phyloP scores from a whole-genome alignment of 2,329 filamentous ascomycete species.

The Clarireedia hainanense region DNA sequence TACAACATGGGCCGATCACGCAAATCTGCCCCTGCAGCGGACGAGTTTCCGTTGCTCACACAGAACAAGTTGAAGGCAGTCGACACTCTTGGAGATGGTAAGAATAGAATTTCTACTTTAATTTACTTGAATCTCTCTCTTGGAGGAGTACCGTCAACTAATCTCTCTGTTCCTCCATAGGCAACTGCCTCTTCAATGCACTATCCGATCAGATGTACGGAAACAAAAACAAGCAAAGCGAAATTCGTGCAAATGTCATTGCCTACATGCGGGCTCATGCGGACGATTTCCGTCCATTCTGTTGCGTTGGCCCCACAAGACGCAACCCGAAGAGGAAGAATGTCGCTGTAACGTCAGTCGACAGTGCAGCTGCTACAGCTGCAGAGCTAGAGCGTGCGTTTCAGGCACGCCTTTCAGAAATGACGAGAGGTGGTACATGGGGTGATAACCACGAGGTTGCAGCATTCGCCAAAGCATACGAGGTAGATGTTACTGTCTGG shows the following conservation, averaged over 20 bases:
- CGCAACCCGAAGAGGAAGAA: conserved; percentile 29
- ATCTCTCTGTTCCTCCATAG: conserved; percentile 32
- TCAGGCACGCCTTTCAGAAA: conserved; percentile 47
- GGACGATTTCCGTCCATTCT: conserved; percentile 57
- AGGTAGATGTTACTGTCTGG: conserved; percentile 53
- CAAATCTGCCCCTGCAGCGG: conserved; percentile 6
- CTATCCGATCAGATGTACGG: conserved; percentile 61
- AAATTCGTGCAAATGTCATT: conserved; percentile 52
- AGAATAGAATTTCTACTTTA: conserved; percentile 26
- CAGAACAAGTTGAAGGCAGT: conserved; percentile 50
- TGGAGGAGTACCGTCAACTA: conserved; percentile 4
- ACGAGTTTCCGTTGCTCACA: conserved; percentile 49
- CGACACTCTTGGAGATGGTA: conserved; percentile 55
- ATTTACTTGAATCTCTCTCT: conserved; percentile 12
- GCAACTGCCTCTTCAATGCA: conserved; percentile 63
- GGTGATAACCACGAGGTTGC: conserved; percentile 61
- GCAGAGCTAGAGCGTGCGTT: conserved; percentile 45
- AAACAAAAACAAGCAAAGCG: conserved; percentile 45
- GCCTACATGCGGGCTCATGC: conserved; percentile 53
- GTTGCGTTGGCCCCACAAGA: conserved; percentile 45
- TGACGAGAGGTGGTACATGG: conserved; percentile 53
- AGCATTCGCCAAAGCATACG: conserved; percentile 55
- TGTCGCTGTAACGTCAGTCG: not conserved
- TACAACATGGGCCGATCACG: not conserved
- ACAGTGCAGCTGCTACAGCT: conserved; percentile 41